Percentiles rank a stretch among this genome's conserved stretches.
Conservation (phyloP, 1,284 basidiomycete species). For the Trametes sp. region DNA sequence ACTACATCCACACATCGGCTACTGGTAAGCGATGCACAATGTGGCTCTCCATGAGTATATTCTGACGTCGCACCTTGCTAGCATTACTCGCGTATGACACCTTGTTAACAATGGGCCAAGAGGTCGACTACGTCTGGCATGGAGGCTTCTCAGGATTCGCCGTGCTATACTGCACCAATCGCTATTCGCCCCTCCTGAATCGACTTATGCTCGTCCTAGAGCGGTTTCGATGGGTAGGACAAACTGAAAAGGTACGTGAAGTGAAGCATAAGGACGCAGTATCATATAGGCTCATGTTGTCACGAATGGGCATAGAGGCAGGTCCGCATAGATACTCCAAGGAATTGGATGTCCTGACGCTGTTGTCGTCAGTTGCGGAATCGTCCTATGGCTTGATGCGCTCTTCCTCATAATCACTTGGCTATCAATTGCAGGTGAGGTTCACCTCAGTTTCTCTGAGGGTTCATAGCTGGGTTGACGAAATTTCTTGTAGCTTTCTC, state of each 20-base stretch:
- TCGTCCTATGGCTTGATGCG: slow-evolving; percentile 7
- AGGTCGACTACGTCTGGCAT: slow-evolving; percentile 12
- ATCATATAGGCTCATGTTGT: background rate
- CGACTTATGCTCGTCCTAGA: slow-evolving; percentile 10
- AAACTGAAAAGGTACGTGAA: background rate
- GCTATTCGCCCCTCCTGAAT: slow-evolving; percentile 9
- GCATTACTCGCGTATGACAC: slow-evolving; percentile 19
- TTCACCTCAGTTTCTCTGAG: too few species aligned
- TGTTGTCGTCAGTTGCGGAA: background rate
- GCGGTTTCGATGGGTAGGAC: slow-evolving; percentile 6
- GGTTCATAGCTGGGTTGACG: too few species aligned
- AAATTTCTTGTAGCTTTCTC: slow-evolving; percentile 7
- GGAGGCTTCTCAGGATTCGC: background rate
- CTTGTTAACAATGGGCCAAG: background rate
- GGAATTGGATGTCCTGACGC: background rate
- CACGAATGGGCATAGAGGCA: slow-evolving; percentile 4
- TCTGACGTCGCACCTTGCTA: background rate
- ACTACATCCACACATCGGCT: slow-evolving; percentile 21
- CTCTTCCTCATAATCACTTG: slow-evolving; percentile 8
- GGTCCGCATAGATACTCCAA: background rate
- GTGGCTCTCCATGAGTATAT: background rate
- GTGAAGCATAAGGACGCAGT: background rate
- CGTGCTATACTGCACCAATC: slow-evolving; percentile 11
- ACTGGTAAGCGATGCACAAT: slow-evolving; percentile 13
- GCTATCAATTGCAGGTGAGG: slow-evolving; percentile 14